These are phyloP conservation scores for Gamsiella multidivaricata DNA, from an alignment of 192 early-diverging fungal species.

Conservation along the genomic window DNA sequence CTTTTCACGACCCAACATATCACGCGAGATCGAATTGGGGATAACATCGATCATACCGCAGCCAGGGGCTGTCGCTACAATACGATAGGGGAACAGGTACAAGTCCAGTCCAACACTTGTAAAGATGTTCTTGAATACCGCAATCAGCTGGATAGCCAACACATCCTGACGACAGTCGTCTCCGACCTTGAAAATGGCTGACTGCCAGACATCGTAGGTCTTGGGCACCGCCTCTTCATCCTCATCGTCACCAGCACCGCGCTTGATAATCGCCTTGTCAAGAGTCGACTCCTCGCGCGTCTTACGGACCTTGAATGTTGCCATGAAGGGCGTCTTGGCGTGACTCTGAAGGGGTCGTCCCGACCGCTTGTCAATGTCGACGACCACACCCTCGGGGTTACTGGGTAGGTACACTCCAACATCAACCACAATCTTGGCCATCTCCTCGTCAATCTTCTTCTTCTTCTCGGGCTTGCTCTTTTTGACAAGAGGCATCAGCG, in stretches of 20 bases:
- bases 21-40: slow-evolving; percentile 95
- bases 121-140: slow-evolving; percentile 97
- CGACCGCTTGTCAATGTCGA: slow-evolving; percentile 95
- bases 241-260: slow-evolving; percentile 41
- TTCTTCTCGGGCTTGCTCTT: slow-evolving; percentile 96
- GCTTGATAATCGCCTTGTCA: slow-evolving; percentile 55
- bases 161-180: slow-evolving; percentile 99
- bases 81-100: slow-evolving; percentile 96
- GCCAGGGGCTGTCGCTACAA: slow-evolving; percentile 96
- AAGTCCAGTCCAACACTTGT: slow-evolving; percentile 90
- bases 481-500: slow-evolving; percentile 93
- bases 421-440: slow-evolving; percentile 93
- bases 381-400: slow-evolving; percentile 94
- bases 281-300: slow-evolving; percentile 67
- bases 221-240: slow-evolving; percentile 48
- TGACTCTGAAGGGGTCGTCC: slow-evolving; percentile 96
- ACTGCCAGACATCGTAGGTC: slow-evolving; percentile 74
- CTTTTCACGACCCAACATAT: slow-evolving; percentile 98
- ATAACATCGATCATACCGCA: slow-evolving; percentile 99
- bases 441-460: slow-evolving; percentile 98
- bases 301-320: slow-evolving; percentile 91
- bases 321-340: slow-evolving; percentile 99
- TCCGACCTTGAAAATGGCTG: slow-evolving; percentile 99
- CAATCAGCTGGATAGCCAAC: slow-evolving; percentile 96
- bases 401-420: slow-evolving; percentile 97